Percentiles rank a stretch among this genome's conserved stretches.
Conservation (phyloP, 1,284 basidiomycete genomes). For the Pholiota adiposa region DNA sequence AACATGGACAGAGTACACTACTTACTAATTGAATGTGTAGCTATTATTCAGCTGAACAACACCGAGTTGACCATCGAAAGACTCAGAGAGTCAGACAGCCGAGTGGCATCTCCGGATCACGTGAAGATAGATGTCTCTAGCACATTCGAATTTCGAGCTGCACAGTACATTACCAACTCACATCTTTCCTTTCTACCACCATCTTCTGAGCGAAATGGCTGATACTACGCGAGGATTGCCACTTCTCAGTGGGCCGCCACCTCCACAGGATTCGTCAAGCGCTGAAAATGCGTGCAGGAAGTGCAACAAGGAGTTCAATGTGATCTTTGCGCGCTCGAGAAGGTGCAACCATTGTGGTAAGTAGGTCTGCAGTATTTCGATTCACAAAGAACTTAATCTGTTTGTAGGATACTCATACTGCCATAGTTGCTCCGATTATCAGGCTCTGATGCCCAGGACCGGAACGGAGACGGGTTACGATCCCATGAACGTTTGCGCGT, state of each 20-base stretch:
- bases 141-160: constrained; percentile 20
- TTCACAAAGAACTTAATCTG: not conserved
- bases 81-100: not conserved
- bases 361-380: constrained; percentile 27
- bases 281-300: constrained; percentile 62
- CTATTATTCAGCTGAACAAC: no score
- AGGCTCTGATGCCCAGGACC: constrained; percentile 70
- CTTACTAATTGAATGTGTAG: no score
- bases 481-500: constrained; percentile 65
- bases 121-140: constrained; percentile 22
- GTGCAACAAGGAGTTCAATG: constrained; percentile 75
- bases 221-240: constrained; percentile 56
- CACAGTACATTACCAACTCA: constrained; percentile 9
- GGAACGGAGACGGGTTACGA: constrained; percentile 62
- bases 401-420: constrained; percentile 70
- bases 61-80: no score
- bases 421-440: constrained; percentile 71
- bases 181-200: constrained; percentile 17
- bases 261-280: constrained; percentile 38
- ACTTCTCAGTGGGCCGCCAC: constrained; percentile 69
- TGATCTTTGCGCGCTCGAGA: constrained; percentile 64
- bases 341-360: constrained; percentile 78
- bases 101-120: not conserved
- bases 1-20: no score
- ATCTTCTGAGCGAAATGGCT: constrained; percentile 20